A percentile compares a stretch with the other conserved stretches of the same genome.
These are phyloP conservation scores for Lasiodiplodia theobromae DNA, from an alignment of 2,329 filamentous ascomycete genomes.

Conservation along the genomic window DNA sequence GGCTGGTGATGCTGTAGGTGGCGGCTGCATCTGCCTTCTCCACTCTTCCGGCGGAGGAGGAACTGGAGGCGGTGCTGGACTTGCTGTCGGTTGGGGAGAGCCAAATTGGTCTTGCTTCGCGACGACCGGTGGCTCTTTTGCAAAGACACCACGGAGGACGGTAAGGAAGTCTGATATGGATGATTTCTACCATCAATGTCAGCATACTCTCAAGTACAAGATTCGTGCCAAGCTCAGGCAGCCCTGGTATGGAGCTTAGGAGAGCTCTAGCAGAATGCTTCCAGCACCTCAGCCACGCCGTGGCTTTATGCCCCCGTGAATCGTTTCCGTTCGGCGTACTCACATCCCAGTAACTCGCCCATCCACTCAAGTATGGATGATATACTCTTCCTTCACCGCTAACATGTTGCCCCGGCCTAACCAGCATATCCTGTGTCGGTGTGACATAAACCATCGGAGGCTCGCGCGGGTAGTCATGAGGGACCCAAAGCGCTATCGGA, in stretches of 20 bases:
- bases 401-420: conserved; percentile 93
- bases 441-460: conserved; percentile 88
- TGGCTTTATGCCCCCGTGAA: too few species aligned
- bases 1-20: conserved; percentile 45
- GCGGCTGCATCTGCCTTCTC: conserved; percentile 41
- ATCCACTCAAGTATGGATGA: conserved; percentile 92
- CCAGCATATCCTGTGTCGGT: conserved; percentile 85
- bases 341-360: conserved; percentile 90
- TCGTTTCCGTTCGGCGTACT: conserved; percentile 47
- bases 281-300: too few species aligned
- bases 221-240: background rate
- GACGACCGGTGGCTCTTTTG: conserved; percentile 91
- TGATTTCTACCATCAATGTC: conserved; percentile 68
- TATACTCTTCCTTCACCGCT: conserved; percentile 92
- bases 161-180: conserved; percentile 82
- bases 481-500: conserved; percentile 91
- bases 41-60: conserved; percentile 73
- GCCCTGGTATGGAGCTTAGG: background rate
- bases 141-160: conserved; percentile 85
- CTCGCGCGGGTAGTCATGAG: conserved; percentile 86
- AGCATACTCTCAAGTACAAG: background rate
- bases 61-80: conserved; percentile 62
- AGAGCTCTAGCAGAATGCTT: background rate
- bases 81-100: conserved; percentile 39
- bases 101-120: conserved; percentile 61